Percentiles rank a stretch among this genome's conserved stretches.
Evolutionary conservation across 257 asterid species (phyloP).

Genomic region (Cruciata laevipes): DNA sequence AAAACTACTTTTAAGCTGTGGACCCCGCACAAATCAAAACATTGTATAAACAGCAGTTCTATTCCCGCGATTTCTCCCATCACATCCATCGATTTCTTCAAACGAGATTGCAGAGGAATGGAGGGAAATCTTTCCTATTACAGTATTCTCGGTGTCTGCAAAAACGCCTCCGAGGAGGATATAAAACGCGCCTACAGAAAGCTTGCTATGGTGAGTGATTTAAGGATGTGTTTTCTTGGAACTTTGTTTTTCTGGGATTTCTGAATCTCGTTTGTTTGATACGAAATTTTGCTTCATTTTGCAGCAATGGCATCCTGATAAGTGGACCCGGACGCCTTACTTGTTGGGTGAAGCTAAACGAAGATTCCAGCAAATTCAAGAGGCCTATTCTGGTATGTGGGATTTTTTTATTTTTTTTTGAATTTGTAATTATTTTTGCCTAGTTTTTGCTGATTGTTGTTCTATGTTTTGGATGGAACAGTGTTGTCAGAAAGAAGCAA

Average conservation of each 20-base stretch:
- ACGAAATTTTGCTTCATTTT: conserved; percentile 6
- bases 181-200: conserved; percentile 68
- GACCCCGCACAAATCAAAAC: background rate
- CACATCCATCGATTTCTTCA: background rate
- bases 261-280: background rate
- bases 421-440: background rate
- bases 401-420: too few relatives aligned
- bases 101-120: background rate
- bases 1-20: background rate
- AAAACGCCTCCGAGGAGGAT: conserved; percentile 53
- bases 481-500: conserved; percentile 67
- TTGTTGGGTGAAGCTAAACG: conserved; percentile 57
- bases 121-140: conserved; percentile 36
- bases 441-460: background rate
- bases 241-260: background rate
- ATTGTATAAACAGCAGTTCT: background rate
- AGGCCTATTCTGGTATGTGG: conserved; percentile 74
- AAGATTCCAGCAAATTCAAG: conserved; percentile 78
- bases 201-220: conserved; percentile 65
- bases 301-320: conserved; percentile 98
- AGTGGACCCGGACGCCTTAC: conserved; percentile 53
- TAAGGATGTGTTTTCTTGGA: background rate
- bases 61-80: background rate
- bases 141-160: conserved; percentile 48
- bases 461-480: conserved; percentile 18